Evolutionary conservation across 257 asterid species (phyloP).

Genomic region (Petunia secreta): DNA sequence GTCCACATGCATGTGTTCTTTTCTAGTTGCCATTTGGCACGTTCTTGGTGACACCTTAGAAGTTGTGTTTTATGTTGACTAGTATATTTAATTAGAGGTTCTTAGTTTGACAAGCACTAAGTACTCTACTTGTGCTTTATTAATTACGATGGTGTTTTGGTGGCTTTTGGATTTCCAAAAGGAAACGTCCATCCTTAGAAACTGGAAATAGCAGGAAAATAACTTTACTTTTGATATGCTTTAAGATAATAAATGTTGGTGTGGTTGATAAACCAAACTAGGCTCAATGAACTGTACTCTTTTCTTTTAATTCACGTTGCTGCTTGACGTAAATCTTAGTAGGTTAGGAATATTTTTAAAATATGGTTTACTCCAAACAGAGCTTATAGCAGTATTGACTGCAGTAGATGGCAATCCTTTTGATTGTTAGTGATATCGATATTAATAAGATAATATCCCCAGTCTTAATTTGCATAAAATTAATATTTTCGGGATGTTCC

Average conservation of each 20-base stretch:
- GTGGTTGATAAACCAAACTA: conserved; percentile 19
- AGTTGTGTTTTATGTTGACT: background rate
- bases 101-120: background rate
- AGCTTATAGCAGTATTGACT: background rate
- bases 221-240: background rate
- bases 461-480: background rate
- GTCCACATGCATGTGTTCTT: background rate
- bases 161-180: background rate
- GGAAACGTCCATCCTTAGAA: conserved; percentile 10
- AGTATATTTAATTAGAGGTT: background rate
- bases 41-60: conserved; percentile 4
- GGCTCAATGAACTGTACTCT: background rate
- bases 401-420: background rate
- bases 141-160: background rate
- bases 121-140: background rate
- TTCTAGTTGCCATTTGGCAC: background rate
- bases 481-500: background rate
- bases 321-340: background rate
- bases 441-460: background rate
- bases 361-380: background rate
- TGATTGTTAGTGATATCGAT: background rate
- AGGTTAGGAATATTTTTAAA: background rate
- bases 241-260: conserved; percentile 16
- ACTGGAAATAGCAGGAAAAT: background rate
- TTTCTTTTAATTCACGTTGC: background rate